Evolutionary conservation across 345 rosid species (phyloP).

Genomic region (Citrus sp.): DNA sequence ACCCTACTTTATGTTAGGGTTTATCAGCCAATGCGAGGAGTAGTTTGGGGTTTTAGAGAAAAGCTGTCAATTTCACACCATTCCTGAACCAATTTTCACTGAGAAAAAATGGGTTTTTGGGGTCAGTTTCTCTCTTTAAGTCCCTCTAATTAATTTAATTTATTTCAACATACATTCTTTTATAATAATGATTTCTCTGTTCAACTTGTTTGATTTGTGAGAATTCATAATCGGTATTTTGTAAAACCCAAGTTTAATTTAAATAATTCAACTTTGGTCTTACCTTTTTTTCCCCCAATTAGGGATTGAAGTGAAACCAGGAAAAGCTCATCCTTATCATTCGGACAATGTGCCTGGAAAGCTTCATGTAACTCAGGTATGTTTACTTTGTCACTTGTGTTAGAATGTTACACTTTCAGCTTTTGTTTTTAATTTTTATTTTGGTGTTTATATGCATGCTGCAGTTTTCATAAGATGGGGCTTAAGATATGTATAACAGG

Average conservation of each 20-base stretch:
- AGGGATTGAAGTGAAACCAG: conserved; percentile 93
- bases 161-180: not conserved
- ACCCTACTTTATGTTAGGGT: conserved; percentile 1
- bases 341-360: conserved; percentile 57
- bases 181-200: not conserved
- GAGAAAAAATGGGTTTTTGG: conserved; percentile 55
- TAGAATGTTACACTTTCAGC: too few species aligned
- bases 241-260: not conserved
- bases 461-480: not conserved
- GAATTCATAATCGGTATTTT: not conserved
- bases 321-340: conserved; percentile 58
- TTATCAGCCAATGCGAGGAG: conserved; percentile 2
- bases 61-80: conserved; percentile 3
- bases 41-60: conserved; percentile 38
- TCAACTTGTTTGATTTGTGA: not conserved
- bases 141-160: not conserved
- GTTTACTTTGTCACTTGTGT: not conserved
- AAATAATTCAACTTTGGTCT: not conserved
- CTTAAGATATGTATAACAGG: not conserved
- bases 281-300: too few species aligned
- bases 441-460: not conserved
- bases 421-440: not conserved
- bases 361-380: conserved; percentile 84
- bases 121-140: conserved; percentile 38
- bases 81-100: not conserved